Evolutionary conservation across 2,329 filamentous ascomycete species (phyloP).

Genomic region (Fusarium zealandicum): DNA sequence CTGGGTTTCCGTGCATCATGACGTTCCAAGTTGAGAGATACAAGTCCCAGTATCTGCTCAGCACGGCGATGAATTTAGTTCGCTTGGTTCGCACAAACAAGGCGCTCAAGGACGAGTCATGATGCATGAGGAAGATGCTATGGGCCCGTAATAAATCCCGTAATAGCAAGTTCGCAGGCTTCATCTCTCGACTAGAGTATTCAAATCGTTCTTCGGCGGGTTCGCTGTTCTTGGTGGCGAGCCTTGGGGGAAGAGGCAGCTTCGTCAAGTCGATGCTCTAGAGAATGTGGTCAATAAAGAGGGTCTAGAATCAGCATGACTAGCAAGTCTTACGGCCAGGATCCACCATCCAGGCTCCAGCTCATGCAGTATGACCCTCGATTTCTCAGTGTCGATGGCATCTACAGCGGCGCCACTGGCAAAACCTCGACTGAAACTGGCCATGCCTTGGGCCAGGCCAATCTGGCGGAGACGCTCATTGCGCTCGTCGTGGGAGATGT

Average conservation of each 20-base stretch:
- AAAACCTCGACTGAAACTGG: constrained; percentile 90
- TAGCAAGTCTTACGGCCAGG: constrained; percentile 70
- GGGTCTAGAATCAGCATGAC: too few species aligned
- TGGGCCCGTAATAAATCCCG: constrained; percentile 86
- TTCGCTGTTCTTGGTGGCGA: constrained; percentile 52
- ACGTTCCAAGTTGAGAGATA: constrained; percentile 83
- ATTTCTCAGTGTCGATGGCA: constrained; percentile 89
- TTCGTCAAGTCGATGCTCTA: constrained; percentile 77
- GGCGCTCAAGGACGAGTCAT: constrained; percentile 75
- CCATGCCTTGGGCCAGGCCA: constrained; percentile 95
- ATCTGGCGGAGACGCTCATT: constrained; percentile 92
- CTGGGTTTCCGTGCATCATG: constrained; percentile 87
- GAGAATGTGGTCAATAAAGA: constrained; percentile 9
- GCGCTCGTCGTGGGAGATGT: constrained; percentile 67
- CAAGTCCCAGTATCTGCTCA: constrained; percentile 83
- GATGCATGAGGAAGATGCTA: constrained; percentile 84
- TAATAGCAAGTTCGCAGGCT: constrained; percentile 78
- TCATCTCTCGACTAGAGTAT: constrained; percentile 90
- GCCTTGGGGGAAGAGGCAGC: constrained; percentile 65
- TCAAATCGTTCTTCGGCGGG: constrained; percentile 63
- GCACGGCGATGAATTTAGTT: constrained; percentile 71
- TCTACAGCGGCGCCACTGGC: constrained; percentile 79
- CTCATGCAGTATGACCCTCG: constrained; percentile 83
- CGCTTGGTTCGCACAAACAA: constrained; percentile 71
- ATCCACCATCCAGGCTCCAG: constrained; percentile 96